Base-by-base conservation (phyloP, 2,329 filamentous ascomycete species). In the Grosmannia serpens region DNA sequence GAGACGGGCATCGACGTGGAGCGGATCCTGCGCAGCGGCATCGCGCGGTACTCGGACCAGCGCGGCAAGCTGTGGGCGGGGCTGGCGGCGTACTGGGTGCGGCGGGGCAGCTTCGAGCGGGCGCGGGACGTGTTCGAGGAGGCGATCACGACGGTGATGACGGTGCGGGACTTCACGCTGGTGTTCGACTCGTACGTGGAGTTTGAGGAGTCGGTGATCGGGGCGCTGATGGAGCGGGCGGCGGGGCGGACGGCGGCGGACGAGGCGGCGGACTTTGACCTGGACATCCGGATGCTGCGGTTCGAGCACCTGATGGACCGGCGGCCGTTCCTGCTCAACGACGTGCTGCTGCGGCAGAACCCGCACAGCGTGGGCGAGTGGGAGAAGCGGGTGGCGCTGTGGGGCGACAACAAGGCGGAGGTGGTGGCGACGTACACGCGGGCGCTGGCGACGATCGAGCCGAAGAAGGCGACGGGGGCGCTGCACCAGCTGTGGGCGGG, bases 261-360 rank as follows among this genome's bases (percentile, higher is more conserved):
- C 66, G 85, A 92, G 63, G 85, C 91, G 62, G 88, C 91, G 13
- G 94, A 99, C 70, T 89, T 95, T 61, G 92, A 97, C 67, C 80
- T 99, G 33, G 95, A 99, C 70, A 90, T 97, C 64, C 85, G 91
- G 55, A 96, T 99, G 91, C 87, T 96, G 82, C 86, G 94, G 57
- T 99, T 99, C 67, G 94, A 99, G 72, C 91, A 96, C 67, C 79
- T 99, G 58, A 97, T 99, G 92, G 92, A 99, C 71, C 85, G 94
- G 57, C 82, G 94, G 58, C 92, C 94, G 4, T 99, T 99, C 75
- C 79, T 99, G 53, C 82, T 99, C 53, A 99, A 99, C 71, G 94
- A 99, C 69, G 94, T 99, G 22, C 77, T 97, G 17, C 77, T 99
- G 53, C 85, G 95, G 51, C 94, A 99, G 69, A 99, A 99, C 67